phyloP scores from a whole-genome alignment of 2,329 filamentous ascomycete species.

The Nothophoma quercina region DNA sequence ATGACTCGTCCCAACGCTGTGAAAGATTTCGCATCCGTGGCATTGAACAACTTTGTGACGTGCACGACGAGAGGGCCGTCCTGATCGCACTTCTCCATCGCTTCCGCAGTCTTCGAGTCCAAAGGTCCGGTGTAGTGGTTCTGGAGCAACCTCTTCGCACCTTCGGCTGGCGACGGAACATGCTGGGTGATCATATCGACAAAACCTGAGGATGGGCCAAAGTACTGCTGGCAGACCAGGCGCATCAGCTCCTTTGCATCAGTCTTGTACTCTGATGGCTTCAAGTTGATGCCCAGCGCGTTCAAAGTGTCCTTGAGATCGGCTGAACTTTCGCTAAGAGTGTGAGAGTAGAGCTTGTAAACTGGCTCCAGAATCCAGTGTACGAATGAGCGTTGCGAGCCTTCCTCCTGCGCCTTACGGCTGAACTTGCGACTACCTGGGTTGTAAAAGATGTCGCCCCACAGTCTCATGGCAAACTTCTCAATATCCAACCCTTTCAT shows the following conservation, averaged over 20 bases:
- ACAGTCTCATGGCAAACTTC: conserved; percentile 85
- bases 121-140: conserved; percentile 91
- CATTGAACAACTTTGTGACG: conserved; percentile 91
- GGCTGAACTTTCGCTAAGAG: conserved; percentile 87
- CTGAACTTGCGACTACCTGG: conserved; percentile 89
- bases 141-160: conserved; percentile 77
- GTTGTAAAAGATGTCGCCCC: conserved; percentile 98
- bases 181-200: conserved; percentile 95
- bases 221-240: conserved; percentile 93
- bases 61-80: conserved; percentile 93
- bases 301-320: conserved; percentile 82
- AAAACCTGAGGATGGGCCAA: conserved; percentile 86
- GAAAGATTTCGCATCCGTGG: conserved; percentile 88
- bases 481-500: conserved; percentile 68
- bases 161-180: conserved; percentile 83
- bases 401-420: conserved; percentile 81
- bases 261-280: conserved; percentile 89
- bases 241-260: conserved; percentile 90
- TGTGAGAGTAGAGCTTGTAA: conserved; percentile 96
- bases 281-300: conserved; percentile 82
- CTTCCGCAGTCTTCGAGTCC: conserved; percentile 79
- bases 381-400: conserved; percentile 85
- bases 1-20: conserved; percentile 89
- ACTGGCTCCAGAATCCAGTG: conserved; percentile 95
- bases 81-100: conserved; percentile 84